A percentile compares a stretch with the other conserved stretches of the same genome.
phyloP scores from a whole-genome alignment of 1,139 yeast species.

The Groenewaldozyma auringiensis region DNA sequence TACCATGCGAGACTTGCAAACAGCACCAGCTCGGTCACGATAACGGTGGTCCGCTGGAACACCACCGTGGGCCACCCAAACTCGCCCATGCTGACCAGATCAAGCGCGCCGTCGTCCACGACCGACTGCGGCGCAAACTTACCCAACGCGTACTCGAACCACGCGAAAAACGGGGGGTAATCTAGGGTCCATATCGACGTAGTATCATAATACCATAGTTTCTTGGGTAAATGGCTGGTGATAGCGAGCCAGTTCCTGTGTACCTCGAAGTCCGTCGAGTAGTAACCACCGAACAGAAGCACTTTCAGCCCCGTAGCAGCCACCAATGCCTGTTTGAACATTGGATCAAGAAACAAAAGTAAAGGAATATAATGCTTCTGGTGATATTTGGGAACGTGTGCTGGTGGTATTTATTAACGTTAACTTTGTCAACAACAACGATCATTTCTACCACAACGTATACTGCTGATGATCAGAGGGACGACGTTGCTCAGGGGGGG shows the following conservation, averaged over 20 bases:
- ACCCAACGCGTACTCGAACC: constrained; percentile 77
- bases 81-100: constrained; percentile 53
- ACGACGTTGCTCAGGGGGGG: no score
- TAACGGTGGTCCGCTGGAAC: constrained; percentile 77
- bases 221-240: constrained; percentile 68
- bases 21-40: constrained; percentile 64
- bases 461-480: no score
- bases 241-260: constrained; percentile 96
- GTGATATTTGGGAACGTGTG: not conserved
- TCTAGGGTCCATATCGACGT: constrained; percentile 95
- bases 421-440: not conserved
- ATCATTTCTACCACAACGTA: not conserved
- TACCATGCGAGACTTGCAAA: constrained; percentile 67
- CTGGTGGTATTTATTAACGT: not conserved
- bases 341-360: constrained; percentile 35
- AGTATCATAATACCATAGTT: constrained; percentile 73
- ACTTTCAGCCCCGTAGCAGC: constrained; percentile 51
- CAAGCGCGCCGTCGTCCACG: constrained; percentile 66
- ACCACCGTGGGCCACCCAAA: constrained; percentile 73
- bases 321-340: constrained; percentile 46
- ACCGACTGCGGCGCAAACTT: constrained; percentile 62
- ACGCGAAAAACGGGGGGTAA: constrained; percentile 96
- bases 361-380: constrained; percentile 18
- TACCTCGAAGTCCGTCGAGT: constrained; percentile 93
- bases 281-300: constrained; percentile 41